Percentiles rank a stretch among this genome's conserved stretches.
phyloP scores from a whole-genome alignment of 306 rosid species.

The Prunus fruticosa region DNA sequence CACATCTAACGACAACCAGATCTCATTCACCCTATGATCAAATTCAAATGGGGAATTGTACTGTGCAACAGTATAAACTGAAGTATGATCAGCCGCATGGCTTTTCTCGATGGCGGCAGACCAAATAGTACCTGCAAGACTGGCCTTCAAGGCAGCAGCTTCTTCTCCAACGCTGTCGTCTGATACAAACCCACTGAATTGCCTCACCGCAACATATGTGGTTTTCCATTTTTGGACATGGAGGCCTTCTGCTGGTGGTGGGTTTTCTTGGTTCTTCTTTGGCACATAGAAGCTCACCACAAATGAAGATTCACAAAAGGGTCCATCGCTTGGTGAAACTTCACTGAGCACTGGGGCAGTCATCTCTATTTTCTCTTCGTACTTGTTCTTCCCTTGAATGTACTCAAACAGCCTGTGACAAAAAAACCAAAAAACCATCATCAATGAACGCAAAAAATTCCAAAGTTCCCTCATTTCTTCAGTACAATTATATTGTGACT shows the following conservation, averaged over 20 bases:
- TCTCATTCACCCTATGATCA: conserved; percentile 67
- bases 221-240: conserved; percentile 60
- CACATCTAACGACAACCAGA: conserved; percentile 39
- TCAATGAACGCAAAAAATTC: background rate
- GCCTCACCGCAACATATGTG: conserved; percentile 57
- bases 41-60: conserved; percentile 77
- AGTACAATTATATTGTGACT: no score
- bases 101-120: conserved; percentile 49
- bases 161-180: conserved; percentile 51
- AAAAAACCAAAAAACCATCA: background rate
- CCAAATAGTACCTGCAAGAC: conserved; percentile 69
- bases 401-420: conserved; percentile 59
- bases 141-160: conserved; percentile 65
- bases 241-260: conserved; percentile 70
- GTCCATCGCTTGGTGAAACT: conserved; percentile 69
- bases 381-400: conserved; percentile 72
- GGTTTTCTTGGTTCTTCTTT: conserved; percentile 66
- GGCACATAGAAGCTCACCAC: conserved; percentile 81
- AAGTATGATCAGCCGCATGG: conserved; percentile 31
- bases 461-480: background rate
- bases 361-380: conserved; percentile 68
- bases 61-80: conserved; percentile 69
- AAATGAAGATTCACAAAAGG: conserved; percentile 68
- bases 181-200: conserved; percentile 62
- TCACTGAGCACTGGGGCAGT: conserved; percentile 71